Conservation (phyloP, 305 asterid genomes). For the Solanum aculeatissimum region DNA sequence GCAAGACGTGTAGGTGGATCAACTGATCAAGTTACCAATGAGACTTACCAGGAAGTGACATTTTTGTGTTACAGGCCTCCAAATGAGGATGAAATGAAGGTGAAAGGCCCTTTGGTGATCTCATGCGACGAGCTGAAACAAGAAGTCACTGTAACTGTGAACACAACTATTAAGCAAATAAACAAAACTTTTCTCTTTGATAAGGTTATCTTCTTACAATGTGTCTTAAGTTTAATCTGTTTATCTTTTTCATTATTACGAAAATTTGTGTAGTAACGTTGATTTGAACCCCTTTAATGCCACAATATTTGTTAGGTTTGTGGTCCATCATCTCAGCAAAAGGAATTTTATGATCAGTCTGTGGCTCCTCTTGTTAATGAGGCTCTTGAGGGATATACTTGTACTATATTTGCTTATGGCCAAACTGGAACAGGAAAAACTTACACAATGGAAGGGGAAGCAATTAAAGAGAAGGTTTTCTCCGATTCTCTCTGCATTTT, state of each 20-base stretch:
- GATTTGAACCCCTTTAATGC: neutral
- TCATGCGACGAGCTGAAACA: slow-evolving; percentile 27
- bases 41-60: neutral
- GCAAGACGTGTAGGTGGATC: neutral
- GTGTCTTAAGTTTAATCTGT: neutral
- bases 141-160: slow-evolving; percentile 27
- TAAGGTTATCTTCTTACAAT: slow-evolving; percentile 24
- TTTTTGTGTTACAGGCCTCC: slow-evolving; percentile 28
- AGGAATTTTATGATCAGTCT: slow-evolving; percentile 31
- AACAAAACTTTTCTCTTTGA: slow-evolving; percentile 30
- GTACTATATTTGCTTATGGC: slow-evolving; percentile 52
- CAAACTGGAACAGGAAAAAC: slow-evolving; percentile 61
- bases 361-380: slow-evolving; percentile 34
- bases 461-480: slow-evolving; percentile 33
- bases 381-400: slow-evolving; percentile 42
- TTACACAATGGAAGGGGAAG: slow-evolving; percentile 59
- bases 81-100: slow-evolving; percentile 32
- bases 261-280: neutral
- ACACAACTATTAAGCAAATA: slow-evolving; percentile 22
- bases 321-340: slow-evolving; percentile 36
- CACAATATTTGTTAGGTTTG: slow-evolving; percentile 22
- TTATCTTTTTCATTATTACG: neutral
- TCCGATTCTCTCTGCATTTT: neutral
- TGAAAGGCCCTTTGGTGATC: slow-evolving; percentile 22
- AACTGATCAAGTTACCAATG: neutral